phyloP scores from a whole-genome alignment of 768 basidiomycete genomes.

The Termitomyces sp. region DNA sequence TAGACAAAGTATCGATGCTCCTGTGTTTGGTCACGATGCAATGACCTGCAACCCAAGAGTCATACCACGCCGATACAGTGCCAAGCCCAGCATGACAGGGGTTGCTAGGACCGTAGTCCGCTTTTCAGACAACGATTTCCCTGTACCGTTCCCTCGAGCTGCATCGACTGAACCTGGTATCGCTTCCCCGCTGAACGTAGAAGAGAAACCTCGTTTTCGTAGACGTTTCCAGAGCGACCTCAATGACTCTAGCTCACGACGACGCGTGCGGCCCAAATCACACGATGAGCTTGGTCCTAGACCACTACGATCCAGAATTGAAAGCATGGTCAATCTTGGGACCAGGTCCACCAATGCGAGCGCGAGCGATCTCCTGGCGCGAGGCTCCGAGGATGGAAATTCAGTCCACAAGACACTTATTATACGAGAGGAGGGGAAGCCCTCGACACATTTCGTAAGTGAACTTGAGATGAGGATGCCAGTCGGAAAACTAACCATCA shows the following conservation, averaged over 20 bases:
- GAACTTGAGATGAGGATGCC: not conserved
- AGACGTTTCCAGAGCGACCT: slow-evolving; percentile 74
- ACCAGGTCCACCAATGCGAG: slow-evolving; percentile 44
- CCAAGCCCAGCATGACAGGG: slow-evolving; percentile 30
- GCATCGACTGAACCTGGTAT: slow-evolving; percentile 43
- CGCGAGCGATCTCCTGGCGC: slow-evolving; percentile 59
- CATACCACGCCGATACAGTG: slow-evolving; percentile 53
- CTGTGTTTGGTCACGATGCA: slow-evolving; percentile 43
- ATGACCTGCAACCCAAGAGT: slow-evolving; percentile 31
- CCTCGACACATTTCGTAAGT: slow-evolving; percentile 78
- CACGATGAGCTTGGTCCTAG: slow-evolving; percentile 60
- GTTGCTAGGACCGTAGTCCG: slow-evolving; percentile 41
- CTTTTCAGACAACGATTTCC: slow-evolving; percentile 32
- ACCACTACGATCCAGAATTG: slow-evolving; percentile 57
- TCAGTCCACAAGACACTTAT: slow-evolving; percentile 64
- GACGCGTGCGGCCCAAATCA: slow-evolving; percentile 57
- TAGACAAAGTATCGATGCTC: slow-evolving; percentile 56
- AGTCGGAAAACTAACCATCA: not conserved
- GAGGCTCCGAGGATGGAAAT: slow-evolving; percentile 61
- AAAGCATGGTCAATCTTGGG: slow-evolving; percentile 65
- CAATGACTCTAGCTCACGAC: slow-evolving; percentile 44
- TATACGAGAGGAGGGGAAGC: slow-evolving; percentile 76
- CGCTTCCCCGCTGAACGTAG: slow-evolving; percentile 26
- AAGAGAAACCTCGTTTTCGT: slow-evolving; percentile 39
- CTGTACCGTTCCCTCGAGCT: slow-evolving; percentile 63